These are phyloP conservation scores for Nissolia schottii DNA, from an alignment of 306 rosid genomes.

Conservation along the genomic window DNA sequence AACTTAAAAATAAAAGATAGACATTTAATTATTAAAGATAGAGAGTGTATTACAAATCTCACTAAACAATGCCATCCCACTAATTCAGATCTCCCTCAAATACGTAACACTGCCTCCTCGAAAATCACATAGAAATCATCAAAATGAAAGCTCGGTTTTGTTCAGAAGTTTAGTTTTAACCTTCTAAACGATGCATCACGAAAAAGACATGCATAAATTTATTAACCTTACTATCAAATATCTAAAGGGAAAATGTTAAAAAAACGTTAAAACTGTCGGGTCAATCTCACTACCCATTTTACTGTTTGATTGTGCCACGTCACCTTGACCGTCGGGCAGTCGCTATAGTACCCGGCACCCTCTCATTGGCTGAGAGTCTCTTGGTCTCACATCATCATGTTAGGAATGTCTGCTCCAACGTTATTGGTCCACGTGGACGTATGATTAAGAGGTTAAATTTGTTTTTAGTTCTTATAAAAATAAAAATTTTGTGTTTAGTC, in stretches of 20 bases:
- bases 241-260: neutral
- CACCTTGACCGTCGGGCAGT: constrained; percentile 2
- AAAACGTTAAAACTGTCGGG: neutral
- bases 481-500: too few relatives aligned
- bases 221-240: neutral
- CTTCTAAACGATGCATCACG: neutral
- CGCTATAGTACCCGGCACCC: neutral
- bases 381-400: neutral
- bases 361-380: constrained; percentile 19
- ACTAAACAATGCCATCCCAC: too few relatives aligned
- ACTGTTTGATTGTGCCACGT: neutral
- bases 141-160: constrained; percentile 53
- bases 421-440: neutral
- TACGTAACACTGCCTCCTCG: neutral
- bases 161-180: constrained; percentile 31
- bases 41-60: too few relatives aligned
- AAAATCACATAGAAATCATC: constrained; percentile 48
- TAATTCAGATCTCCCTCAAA: too few relatives aligned
- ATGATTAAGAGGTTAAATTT: too few relatives aligned
- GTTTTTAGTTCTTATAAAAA: too few relatives aligned
- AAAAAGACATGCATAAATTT: constrained; percentile 7
- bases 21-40: too few relatives aligned
- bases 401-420: constrained; percentile 6
- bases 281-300: neutral
- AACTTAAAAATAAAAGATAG: too few relatives aligned